A percentile compares a stretch with the other conserved stretches of the same genome.
phyloP scores from a whole-genome alignment of 78 protist species.

The Dictyostelium capitatum region DNA sequence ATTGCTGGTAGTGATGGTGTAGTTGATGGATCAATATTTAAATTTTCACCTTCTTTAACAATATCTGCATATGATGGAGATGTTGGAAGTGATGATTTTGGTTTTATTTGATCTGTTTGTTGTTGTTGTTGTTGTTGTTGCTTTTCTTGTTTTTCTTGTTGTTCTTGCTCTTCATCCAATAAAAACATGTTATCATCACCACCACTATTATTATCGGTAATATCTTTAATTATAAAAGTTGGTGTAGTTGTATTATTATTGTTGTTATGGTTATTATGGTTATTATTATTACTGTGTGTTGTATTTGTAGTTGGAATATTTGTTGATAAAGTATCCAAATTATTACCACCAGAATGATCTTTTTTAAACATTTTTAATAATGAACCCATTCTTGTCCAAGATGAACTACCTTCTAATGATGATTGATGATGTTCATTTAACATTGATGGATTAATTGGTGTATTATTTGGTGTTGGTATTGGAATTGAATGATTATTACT shows the following conservation, averaged over 20 bases:
- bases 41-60: slow-evolving; percentile 29
- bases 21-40: background rate
- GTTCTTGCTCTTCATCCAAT: slow-evolving; percentile 71
- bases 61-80: slow-evolving; percentile 28
- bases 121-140: slow-evolving; percentile 9
- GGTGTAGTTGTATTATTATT: background rate
- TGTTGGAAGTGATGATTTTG: background rate
- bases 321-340: slow-evolving; percentile 3
- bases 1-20: background rate
- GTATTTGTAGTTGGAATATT: background rate
- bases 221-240: background rate
- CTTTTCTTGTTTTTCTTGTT: slow-evolving; percentile 4
- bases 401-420: background rate
- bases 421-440: background rate
- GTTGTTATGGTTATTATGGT: background rate
- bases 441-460: slow-evolving; percentile 1
- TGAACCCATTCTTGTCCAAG: slow-evolving; percentile 62
- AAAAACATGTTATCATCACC: slow-evolving; percentile 36
- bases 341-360: slow-evolving; percentile 5
- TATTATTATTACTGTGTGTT: background rate
- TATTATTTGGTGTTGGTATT: slow-evolving; percentile 8
- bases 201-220: background rate
- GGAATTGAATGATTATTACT: background rate
- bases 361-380: slow-evolving; percentile 58
- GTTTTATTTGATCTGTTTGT: background rate